These are phyloP conservation scores for Iris pallida DNA, from an alignment of 116 monocot genomes.

Conservation along the genomic window DNA sequence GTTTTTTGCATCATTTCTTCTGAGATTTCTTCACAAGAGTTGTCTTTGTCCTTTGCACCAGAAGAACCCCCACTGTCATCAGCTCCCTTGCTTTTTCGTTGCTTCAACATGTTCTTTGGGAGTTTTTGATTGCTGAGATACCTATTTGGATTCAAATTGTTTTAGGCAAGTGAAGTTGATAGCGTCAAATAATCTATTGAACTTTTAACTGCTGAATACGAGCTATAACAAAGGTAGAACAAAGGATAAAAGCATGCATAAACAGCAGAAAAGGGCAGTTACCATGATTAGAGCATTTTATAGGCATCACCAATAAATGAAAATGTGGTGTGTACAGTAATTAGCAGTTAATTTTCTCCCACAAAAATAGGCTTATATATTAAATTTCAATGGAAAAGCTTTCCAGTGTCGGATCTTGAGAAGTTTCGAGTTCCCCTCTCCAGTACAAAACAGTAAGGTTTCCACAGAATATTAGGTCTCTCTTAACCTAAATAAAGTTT, in stretches of 20 bases:
- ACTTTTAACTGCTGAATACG: background rate
- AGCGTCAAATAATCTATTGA: background rate
- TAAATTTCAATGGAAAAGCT: too few relatives aligned
- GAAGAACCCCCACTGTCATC: constrained; percentile 25
- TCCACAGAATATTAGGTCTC: too few relatives aligned
- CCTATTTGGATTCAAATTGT: constrained; percentile 29
- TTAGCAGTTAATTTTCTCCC: too few relatives aligned
- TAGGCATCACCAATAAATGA: too few relatives aligned
- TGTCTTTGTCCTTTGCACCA: constrained; percentile 20
- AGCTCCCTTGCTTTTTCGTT: constrained; percentile 35
- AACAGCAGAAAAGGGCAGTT: background rate
- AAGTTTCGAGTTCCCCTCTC: too few relatives aligned
- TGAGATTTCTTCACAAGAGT: constrained; percentile 28
- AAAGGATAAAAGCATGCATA: background rate
- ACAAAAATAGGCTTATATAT: too few relatives aligned
- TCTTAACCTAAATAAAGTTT: too few relatives aligned
- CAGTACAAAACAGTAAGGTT: too few relatives aligned
- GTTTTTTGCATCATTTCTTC: constrained; percentile 19
- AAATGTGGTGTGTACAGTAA: too few relatives aligned
- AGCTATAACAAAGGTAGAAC: background rate
- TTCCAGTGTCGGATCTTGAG: too few relatives aligned
- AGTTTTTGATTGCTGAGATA: constrained; percentile 87
- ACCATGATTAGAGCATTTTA: background rate
- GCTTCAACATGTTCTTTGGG: constrained; percentile 66
- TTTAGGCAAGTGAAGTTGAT: background rate